Conservation (phyloP, 257 asterid species). For the Sherardia arvensis region DNA sequence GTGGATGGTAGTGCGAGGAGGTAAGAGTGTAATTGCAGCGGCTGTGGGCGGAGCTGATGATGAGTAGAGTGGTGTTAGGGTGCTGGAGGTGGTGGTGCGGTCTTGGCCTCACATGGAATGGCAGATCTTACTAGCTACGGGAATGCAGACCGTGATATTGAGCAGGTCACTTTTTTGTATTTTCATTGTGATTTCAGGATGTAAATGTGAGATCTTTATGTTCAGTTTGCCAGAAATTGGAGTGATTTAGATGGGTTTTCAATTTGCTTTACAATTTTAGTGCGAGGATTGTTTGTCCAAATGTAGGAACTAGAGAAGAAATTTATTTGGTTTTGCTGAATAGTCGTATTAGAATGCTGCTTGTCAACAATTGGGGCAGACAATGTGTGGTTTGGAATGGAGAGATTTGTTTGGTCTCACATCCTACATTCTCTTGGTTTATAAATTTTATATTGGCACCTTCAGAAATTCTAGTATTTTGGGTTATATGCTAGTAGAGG, state of each 20-base stretch:
- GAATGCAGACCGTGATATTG: slow-evolving; percentile 73
- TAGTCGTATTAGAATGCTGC: background rate
- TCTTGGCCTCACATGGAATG: slow-evolving; percentile 87
- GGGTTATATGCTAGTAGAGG: background rate
- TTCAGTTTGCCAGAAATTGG: background rate
- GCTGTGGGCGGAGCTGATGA: slow-evolving; percentile 50
- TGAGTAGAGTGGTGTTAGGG: slow-evolving; percentile 55
- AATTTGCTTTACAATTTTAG: background rate
- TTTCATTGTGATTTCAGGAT: background rate
- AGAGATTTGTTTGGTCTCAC: background rate
- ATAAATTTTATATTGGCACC: background rate
- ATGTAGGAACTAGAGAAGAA: background rate
- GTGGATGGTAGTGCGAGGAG: slow-evolving; percentile 65
- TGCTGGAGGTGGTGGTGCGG: slow-evolving; percentile 62
- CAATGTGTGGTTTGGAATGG: background rate
- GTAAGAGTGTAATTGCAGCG: slow-evolving; percentile 33
- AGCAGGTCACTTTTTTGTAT: slow-evolving; percentile 53
- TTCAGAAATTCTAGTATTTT: background rate
- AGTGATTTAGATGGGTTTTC: background rate
- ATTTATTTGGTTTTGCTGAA: background rate
- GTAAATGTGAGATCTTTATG: slow-evolving; percentile 1
- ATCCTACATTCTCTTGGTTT: background rate
- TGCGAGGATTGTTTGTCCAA: background rate
- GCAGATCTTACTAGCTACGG: slow-evolving; percentile 92
- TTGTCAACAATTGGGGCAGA: background rate